Conservation (phyloP, 2,329 filamentous ascomycete genomes). For the Colletotrichum liaoningense region DNA sequence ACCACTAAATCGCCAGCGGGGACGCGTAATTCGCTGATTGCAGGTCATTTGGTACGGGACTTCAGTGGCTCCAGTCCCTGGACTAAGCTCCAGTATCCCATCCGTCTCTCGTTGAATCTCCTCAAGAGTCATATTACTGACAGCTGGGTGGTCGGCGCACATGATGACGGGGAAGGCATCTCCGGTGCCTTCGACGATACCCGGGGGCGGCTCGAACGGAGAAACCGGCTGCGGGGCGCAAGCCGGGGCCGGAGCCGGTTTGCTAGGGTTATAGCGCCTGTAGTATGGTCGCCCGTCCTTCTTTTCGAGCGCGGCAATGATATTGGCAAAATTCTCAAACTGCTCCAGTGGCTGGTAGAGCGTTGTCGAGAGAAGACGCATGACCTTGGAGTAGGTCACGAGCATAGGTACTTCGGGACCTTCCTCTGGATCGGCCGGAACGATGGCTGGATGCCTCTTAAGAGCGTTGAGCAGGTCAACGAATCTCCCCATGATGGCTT, state of each 20-base stretch:
- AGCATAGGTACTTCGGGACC: constrained; percentile 57
- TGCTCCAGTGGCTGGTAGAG: constrained; percentile 57
- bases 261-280: constrained; percentile 37
- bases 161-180: constrained; percentile 59
- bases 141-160: constrained; percentile 54
- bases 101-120: constrained; percentile 49
- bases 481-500: constrained; percentile 53
- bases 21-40: constrained; percentile 49
- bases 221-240: constrained; percentile 46
- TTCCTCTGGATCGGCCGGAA: constrained; percentile 43
- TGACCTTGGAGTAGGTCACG: constrained; percentile 62
- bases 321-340: constrained; percentile 55
- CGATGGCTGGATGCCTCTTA: constrained; percentile 55
- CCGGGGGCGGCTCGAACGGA: constrained; percentile 45
- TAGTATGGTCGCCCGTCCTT: constrained; percentile 59
- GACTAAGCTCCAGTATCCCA: constrained; percentile 50
- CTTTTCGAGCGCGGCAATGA: constrained; percentile 55
- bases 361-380: constrained; percentile 52
- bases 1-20: constrained; percentile 53
- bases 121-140: constrained; percentile 43
- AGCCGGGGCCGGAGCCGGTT: constrained; percentile 37
- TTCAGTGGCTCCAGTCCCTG: constrained; percentile 56
- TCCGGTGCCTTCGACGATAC: constrained; percentile 46
- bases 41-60: constrained; percentile 53
- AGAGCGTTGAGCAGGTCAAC: constrained; percentile 53